Evolutionary conservation across 768 basidiomycete genomes (phyloP), one percentile per base, ranked within the genome.

Genomic region (Chalciporus piperatus): DNA sequence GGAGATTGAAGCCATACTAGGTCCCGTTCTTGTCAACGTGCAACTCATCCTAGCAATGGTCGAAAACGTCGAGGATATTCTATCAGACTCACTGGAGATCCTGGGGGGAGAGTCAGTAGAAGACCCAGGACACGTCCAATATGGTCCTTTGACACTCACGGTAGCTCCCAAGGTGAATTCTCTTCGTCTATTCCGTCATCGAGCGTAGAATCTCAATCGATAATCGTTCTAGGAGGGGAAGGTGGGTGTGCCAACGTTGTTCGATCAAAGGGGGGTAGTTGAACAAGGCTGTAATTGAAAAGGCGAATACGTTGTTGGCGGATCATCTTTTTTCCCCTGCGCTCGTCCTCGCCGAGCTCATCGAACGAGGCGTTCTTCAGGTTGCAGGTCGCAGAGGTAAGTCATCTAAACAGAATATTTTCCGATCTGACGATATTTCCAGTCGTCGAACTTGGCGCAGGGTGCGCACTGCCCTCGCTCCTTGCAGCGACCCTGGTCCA

Each of bases 371-470:
- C 0, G 60, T 80, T 6, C 62, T 90, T 8, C 68, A 72, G 14
- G 65, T 79, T 2, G 55, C 56, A 4, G 68, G 70, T 12, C 69
- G 66, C 50, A 74, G 72, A 42, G 75, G 84, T 80, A 45, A 40
- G 70, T 51, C 9, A 10, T 40, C 22, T 17, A 12, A 27, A 41
- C 9, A 22, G 8, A 20, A 25, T 7, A 10, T n/a, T 39, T 47
- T 20, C 46, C 40, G 41, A 7, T 35, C 13, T 48, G n/a, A 55
- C 11, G 23, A 37, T 23, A 40, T 23, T 6, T 42, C 6, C 43
- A 87, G 85, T 84, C 1, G 60, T 89, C n/a, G 88, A 90, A 63
- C 77, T 89, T 3, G 86, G 84, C 3, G 79, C 85, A 8, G 86
- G 88, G 6, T 77, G 80, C 41, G 86, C 80, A 16, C 64, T 91